A percentile compares a stretch with the other conserved stretches of the same genome.
These are phyloP conservation scores for Royoungia palumana DNA, from an alignment of 768 basidiomycete genomes.

Conservation along the genomic window DNA sequence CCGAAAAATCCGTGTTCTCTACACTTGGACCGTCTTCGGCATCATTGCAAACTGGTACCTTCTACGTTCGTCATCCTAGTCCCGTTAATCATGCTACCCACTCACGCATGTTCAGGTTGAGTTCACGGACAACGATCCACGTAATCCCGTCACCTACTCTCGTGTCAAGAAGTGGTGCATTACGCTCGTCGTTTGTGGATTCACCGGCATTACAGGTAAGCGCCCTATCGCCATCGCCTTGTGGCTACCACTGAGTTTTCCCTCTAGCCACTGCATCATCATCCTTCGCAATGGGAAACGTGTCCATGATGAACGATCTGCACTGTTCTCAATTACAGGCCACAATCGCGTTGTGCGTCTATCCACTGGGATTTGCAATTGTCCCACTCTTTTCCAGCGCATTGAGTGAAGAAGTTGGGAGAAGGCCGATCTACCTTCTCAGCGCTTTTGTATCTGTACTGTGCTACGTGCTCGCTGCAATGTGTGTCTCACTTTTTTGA, in stretches of 20 bases:
- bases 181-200: constrained; percentile 30
- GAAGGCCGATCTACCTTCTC: constrained; percentile 54
- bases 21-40: constrained; percentile 1
- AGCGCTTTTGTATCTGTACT: constrained; percentile 44
- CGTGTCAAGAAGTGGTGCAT: constrained; percentile 39
- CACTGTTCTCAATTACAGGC: constrained; percentile 44
- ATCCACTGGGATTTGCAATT: constrained; percentile 57
- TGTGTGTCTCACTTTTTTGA: constrained; percentile 7
- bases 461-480: constrained; percentile 37
- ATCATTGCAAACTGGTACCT: constrained; percentile 1
- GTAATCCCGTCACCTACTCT: constrained; percentile 39
- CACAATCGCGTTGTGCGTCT: constrained; percentile 49
- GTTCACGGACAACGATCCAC: constrained; percentile 34
- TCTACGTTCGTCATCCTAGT: constrained; percentile 11
- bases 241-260: not conserved
- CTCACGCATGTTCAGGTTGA: constrained; percentile 30
- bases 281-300: constrained; percentile 41
- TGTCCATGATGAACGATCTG: constrained; percentile 48
- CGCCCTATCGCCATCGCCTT: not conserved
- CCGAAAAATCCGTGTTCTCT: constrained; percentile 8
- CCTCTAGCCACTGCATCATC: constrained; percentile 48
- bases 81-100: not conserved
- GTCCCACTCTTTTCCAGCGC: constrained; percentile 63
- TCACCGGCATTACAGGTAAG: constrained; percentile 28
- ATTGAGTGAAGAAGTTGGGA: constrained; percentile 68